Percentiles rank a stretch among this genome's conserved stretches.
Evolutionary conservation across 106 monocot species (phyloP).

Genomic region (Allium sativum): DNA sequence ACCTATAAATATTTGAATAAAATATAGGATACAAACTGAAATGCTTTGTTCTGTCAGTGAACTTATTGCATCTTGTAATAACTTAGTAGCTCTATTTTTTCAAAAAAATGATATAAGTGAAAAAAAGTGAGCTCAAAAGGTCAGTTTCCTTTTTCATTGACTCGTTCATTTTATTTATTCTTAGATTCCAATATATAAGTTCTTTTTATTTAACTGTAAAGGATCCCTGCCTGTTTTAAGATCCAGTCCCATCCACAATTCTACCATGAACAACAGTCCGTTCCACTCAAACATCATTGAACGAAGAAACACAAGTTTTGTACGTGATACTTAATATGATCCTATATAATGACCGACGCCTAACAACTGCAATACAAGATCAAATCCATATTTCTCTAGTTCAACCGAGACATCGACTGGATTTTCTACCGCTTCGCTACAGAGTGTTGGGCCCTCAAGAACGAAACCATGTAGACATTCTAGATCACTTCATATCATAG

Average conservation of each 20-base stretch:
- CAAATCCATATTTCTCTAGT: slow-evolving; percentile 6
- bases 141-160: no score
- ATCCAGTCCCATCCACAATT: slow-evolving; percentile 1
- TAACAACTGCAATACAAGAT: slow-evolving; percentile 11
- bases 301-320: slow-evolving; percentile 4
- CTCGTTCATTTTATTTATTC: no score
- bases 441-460: slow-evolving; percentile 6
- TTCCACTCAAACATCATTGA: slow-evolving; percentile 2
- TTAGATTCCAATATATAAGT: no score
- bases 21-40: no score
- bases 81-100: no score
- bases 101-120: no score
- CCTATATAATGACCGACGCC: not conserved
- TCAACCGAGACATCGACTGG: slow-evolving; percentile 5
- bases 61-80: no score
- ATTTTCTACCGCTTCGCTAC: slow-evolving; percentile 2
- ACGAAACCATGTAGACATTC: slow-evolving; percentile 11
- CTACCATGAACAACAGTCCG: not conserved
- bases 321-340: not conserved
- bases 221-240: slow-evolving; percentile 9
- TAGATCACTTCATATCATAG: slow-evolving; percentile 17
- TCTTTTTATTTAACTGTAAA: slow-evolving; percentile 13
- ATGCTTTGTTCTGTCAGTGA: no score
- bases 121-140: no score
- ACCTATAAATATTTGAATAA: no score